These are phyloP conservation scores for Corylus heterophylla DNA, from an alignment of 306 rosid species.

Conservation along the genomic window DNA sequence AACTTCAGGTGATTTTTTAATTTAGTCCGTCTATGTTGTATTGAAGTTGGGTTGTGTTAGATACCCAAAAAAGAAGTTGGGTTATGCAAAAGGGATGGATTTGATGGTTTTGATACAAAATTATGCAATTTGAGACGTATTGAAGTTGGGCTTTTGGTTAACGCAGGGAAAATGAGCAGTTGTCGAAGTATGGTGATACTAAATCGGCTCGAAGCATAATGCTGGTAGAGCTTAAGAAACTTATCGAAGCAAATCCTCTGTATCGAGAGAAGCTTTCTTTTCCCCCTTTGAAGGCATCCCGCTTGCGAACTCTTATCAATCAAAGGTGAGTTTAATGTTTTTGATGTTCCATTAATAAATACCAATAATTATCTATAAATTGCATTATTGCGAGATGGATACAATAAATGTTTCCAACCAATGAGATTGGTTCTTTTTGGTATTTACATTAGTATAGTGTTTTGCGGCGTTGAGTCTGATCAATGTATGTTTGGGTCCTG, in stretches of 20 bases:
- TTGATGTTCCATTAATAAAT: background rate
- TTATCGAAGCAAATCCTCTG: constrained; percentile 80
- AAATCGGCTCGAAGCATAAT: constrained; percentile 76
- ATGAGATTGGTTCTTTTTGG: background rate
- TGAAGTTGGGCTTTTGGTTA: constrained; percentile 16
- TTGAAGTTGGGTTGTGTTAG: background rate
- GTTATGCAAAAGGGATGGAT: background rate
- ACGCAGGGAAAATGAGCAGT: constrained; percentile 79
- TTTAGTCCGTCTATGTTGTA: background rate
- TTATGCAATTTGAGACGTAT: background rate
- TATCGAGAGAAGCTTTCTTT: constrained; percentile 74
- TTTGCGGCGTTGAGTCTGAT: constrained; percentile 10
- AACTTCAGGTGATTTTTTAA: constrained; percentile 68
- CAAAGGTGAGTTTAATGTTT: constrained; percentile 56
- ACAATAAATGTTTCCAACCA: background rate
- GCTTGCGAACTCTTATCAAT: constrained; percentile 78
- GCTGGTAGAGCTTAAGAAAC: constrained; percentile 80
- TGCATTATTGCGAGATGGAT: background rate
- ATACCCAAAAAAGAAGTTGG: background rate
- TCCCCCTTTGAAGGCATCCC: constrained; percentile 63
- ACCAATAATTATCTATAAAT: background rate
- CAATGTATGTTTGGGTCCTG: constrained; percentile 19
- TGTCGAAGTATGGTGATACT: constrained; percentile 82
- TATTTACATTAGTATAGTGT: background rate
- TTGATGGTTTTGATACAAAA: background rate